Evolutionary conservation across 805 yeast genomes (phyloP), one percentile per base, ranked within the genome.

Genomic region (Wickerhamomyces xylosicus): DNA sequence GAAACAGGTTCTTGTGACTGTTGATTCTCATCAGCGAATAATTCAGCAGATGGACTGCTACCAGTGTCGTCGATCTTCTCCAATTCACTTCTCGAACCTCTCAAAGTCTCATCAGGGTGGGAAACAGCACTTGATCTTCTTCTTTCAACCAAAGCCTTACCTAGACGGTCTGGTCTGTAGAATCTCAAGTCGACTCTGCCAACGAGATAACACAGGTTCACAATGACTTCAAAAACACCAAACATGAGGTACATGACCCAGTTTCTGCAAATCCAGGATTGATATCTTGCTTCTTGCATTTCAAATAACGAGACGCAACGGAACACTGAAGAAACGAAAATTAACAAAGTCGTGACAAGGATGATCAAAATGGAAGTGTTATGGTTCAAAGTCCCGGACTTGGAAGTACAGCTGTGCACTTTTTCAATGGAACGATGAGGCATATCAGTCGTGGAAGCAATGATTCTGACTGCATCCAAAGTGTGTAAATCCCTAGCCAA

Each of bases 111-210:
- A 31, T 14, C 33, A 15, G 18, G 6, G 19, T 14, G 11, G 11
- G 28, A 22, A n/a, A n/a, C 10, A 21, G 14, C 29, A 25, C n/a
- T 9, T 31, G 33, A 31, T 31, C 19, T 31, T 31, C 33, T 31
- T 15, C 19, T 31, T 15, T 31, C 33, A 8, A 9, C 19, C 27
- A 37, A n/a, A 16, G 37, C 37, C 17, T 38, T 37, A 13, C 66
- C 69, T 42, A 74, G 61, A 35, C 57, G 59, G 56, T 81, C 89
- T 15, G 92, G 90, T 58, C 84, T 76, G 67, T 83, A 83, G 61
- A 83, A 83, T 56, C 92, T 69, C 50, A 83, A 65, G 56, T 83
- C 92, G 37, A 79, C 74, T 56, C 94, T 71, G 15, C 78, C 76
- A 28, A 77, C 50, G 40, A 83, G 55, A 53, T 77, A 79, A 27